Base-by-base conservation (phyloP, 306 rosid genomes). In the Argentina anserina region DNA sequence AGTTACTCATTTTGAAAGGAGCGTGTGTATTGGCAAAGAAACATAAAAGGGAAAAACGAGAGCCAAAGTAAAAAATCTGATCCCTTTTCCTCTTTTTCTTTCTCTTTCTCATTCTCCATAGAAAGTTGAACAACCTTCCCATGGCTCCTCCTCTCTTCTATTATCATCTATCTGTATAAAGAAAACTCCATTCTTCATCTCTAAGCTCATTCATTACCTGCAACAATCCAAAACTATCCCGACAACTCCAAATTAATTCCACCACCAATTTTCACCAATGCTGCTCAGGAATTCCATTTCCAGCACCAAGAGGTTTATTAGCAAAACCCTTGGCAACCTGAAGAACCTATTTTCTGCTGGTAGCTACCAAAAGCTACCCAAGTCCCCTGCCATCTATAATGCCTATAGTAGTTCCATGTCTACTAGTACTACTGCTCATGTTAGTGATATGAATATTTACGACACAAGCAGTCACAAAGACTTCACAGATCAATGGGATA, bases 261-360 rank as follows among this genome's bases (percentile, higher is more conserved):
- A 39, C 14, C 15, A 23, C 69, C 10, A 20, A 9, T 21, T 45
- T 7, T 61, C 75, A 76, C 37, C 75, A 79, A 91, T 95, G 99
- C 31, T 86, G 84, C 82, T 95, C 29, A 82, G 89, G 80, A 79
- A 69, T 67, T 75, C 98, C 71, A 81, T 93, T 82, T 79, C 90
- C 71, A 81, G 50, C 78, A 88, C 99, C 77, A 91, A 82, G 84
- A 88, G 81, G 82, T 90, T 95, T 86, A 84, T 95, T 72, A 84
- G 78, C 36, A 91, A 81, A 78, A 87, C 97, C 28, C 8, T 95
- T 6, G 83, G 86, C 72, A 88, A 69, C 77, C 75, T 95, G 83
- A 95, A 87, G 84, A 84, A 81, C 40, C 40, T 95, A 64, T 95
- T 95, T 80, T 77, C 96, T 47, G 64, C 70, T 0, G 73, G 68